Evolutionary conservation across 176 grass and related monocot genomes (phyloP).

Genomic region (Oryza meyeriana): DNA sequence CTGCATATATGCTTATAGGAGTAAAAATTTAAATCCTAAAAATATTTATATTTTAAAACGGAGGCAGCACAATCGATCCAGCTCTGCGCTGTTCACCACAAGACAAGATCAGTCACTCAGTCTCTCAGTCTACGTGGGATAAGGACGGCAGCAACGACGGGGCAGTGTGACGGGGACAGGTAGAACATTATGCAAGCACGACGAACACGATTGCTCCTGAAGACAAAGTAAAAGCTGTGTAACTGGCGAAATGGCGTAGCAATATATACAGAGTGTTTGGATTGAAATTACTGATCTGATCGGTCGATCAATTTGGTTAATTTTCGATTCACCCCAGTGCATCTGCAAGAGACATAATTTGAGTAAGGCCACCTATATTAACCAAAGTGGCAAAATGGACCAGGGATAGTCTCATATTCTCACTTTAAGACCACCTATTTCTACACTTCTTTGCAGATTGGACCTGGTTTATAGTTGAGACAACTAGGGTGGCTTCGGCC

Average conservation of each 20-base stretch:
- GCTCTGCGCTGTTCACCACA: not conserved
- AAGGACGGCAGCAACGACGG: not conserved
- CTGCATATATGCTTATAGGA: no score
- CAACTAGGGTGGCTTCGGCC: no score
- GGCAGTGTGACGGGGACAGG: not conserved
- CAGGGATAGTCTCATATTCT: no score
- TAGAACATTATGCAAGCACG: no score
- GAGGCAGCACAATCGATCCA: no score
- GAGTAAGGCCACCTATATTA: no score
- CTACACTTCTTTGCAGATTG: no score
- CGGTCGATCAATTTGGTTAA: not conserved
- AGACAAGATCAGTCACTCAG: not conserved
- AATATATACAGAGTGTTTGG: not conserved
- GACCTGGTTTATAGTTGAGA: no score
- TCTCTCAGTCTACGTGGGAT: not conserved
- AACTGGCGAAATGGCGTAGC: not conserved
- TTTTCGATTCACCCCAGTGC: not conserved
- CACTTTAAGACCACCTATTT: no score
- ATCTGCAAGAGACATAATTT: not conserved
- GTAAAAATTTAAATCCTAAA: no score
- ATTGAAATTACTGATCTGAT: not conserved
- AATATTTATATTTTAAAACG: no score
- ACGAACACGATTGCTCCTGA: not conserved
- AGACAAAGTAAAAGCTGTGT: not conserved
- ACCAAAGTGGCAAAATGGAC: no score